A percentile compares a stretch with the other conserved stretches of the same genome.
phyloP scores from a whole-genome alignment of 805 yeast species.

The Lipomyces spencermartinsiae region DNA sequence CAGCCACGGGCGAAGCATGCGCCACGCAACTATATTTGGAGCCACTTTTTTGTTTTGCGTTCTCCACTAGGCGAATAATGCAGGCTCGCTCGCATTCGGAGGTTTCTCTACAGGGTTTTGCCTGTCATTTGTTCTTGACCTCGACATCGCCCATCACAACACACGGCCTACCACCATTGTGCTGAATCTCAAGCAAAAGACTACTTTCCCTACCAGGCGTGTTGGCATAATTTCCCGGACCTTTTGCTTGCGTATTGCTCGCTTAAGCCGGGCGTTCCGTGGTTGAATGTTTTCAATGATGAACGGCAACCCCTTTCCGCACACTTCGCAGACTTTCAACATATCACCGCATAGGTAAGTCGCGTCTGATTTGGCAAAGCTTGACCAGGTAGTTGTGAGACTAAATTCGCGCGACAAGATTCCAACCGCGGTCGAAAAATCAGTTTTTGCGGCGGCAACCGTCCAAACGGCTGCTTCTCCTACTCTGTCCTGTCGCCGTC shows the following conservation, averaged over 20 bases:
- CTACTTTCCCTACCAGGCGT: background rate
- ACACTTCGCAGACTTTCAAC: conserved; percentile 34
- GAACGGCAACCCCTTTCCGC: conserved; percentile 34
- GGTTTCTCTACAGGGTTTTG: background rate
- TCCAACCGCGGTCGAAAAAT: conserved; percentile 29
- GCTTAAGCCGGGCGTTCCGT: background rate
- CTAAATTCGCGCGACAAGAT: conserved; percentile 15
- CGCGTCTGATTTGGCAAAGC: background rate
- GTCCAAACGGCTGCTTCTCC: conserved; percentile 14
- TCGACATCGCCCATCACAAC: background rate
- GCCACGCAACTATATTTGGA: background rate
- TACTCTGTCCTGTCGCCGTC: conserved; percentile 25
- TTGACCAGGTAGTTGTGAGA: too few species aligned
- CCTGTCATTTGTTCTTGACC: too few species aligned
- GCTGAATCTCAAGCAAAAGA: background rate
- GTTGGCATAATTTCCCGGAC: background rate
- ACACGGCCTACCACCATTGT: background rate
- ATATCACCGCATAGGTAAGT: conserved; percentile 38
- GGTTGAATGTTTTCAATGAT: conserved; percentile 14
- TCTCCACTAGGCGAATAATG: background rate
- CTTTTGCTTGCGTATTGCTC: background rate
- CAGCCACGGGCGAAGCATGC: background rate
- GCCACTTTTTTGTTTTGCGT: background rate
- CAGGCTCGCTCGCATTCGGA: background rate
- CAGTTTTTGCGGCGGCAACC: conserved; percentile 21